phyloP scores from a whole-genome alignment of 1,139 yeast species.

The Zhuliangozyma blackwelliae region DNA sequence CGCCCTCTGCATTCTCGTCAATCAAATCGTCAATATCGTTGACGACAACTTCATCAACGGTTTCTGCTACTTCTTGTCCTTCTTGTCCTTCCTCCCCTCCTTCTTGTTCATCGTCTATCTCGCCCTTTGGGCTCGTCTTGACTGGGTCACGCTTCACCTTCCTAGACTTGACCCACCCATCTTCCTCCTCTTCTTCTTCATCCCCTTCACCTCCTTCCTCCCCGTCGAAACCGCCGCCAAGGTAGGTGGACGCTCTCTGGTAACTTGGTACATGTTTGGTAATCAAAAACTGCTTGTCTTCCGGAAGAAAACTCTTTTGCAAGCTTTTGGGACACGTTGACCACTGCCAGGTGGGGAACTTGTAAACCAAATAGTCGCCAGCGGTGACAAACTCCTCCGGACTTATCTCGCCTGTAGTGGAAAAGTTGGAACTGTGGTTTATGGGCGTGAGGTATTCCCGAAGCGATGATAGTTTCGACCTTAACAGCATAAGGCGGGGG shows the following conservation, averaged over 20 bases:
- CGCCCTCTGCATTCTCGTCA: constrained; percentile 34
- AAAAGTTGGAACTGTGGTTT: constrained; percentile 75
- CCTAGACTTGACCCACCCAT: constrained; percentile 54
- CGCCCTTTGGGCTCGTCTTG: constrained; percentile 3
- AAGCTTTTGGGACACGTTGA: constrained; percentile 59
- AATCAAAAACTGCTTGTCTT: constrained; percentile 79
- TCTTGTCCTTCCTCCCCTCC: constrained; percentile 5
- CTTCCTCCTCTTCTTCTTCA: constrained; percentile 37
- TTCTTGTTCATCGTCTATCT: constrained; percentile 6
- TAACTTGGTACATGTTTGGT: constrained; percentile 87
- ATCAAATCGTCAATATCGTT: constrained; percentile 39
- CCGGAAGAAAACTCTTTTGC: constrained; percentile 71
- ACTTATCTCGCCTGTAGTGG: constrained; percentile 82
- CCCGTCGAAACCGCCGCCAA: constrained; percentile 31
- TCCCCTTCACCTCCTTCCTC: constrained; percentile 18
- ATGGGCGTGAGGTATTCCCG: constrained; percentile 94
- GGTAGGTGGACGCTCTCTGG: constrained; percentile 63
- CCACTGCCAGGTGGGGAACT: constrained; percentile 99
- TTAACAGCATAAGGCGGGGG: constrained; percentile 23
- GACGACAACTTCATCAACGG: constrained; percentile 3
- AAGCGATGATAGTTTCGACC: constrained; percentile 79
- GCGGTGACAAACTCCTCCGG: constrained; percentile 92
- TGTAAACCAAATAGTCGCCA: constrained; percentile 85
- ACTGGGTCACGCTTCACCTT: constrained; percentile 4
- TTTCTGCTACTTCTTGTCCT: constrained; percentile 2